Conservation (phyloP, 805 yeast species). For the Yarrowia alimentaria region DNA sequence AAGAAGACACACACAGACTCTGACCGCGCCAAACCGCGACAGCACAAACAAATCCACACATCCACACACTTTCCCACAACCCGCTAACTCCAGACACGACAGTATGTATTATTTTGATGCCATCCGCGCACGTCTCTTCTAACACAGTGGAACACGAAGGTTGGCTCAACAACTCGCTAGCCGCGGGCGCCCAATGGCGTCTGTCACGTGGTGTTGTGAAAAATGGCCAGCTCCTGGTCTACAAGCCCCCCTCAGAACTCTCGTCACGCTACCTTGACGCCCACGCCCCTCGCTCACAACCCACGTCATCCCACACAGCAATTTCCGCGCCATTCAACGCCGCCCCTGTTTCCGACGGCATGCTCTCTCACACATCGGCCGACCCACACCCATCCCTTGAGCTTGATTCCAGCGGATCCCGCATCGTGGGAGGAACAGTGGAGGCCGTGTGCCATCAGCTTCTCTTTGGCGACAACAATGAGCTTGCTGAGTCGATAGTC, state of each 20-base stretch:
- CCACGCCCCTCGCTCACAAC: constrained; percentile 16
- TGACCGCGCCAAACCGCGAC: constrained; percentile 23
- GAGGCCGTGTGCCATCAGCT: constrained; percentile 79
- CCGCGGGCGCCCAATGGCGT: constrained; percentile 38
- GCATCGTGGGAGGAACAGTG: constrained; percentile 53
- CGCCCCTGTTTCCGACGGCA: constrained; percentile 19
- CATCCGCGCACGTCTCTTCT: background rate
- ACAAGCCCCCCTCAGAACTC: constrained; percentile 54
- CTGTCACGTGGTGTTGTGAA: constrained; percentile 64
- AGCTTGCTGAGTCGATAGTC: constrained; percentile 46
- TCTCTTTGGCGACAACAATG: constrained; percentile 50
- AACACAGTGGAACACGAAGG: constrained; percentile 28
- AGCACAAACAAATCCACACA: background rate
- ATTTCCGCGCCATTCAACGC: constrained; percentile 27
- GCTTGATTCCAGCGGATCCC: constrained; percentile 47
- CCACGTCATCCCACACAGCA: background rate
- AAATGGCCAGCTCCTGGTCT: constrained; percentile 64
- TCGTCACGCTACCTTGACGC: constrained; percentile 30
- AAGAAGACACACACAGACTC: constrained; percentile 13
- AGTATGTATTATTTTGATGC: constrained; percentile 1
- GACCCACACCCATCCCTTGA: constrained; percentile 62
- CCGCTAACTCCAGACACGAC: constrained; percentile 25
- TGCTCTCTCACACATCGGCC: constrained; percentile 31
- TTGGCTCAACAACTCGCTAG: constrained; percentile 26
- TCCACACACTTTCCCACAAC: background rate